Evolutionary conservation across 192 early-diverging fungal genomes (phyloP), one percentile per base, ranked within the genome.

Genomic region (Backusella liffmaniae): DNA sequence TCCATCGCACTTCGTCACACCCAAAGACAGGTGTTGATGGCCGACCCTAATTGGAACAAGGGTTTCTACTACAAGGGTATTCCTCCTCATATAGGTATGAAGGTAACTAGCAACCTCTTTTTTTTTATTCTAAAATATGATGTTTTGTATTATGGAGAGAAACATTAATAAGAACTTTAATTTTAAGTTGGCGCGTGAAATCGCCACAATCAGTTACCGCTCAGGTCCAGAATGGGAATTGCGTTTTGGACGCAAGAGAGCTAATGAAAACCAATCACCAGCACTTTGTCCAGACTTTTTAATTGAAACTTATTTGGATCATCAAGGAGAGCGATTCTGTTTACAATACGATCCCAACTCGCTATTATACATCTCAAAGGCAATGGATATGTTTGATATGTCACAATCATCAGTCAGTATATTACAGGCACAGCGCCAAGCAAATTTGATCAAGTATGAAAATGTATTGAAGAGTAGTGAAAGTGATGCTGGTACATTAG

Each of bases 321-420:
- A 98, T 80, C 97, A 97, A 86, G 96, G 97, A 68, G 96, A 99
- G 79, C 85, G 91, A 35, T 99, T 96, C 80, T 96, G 94, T 73
- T 75, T 95, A 73, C 90, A 95, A 82, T 99, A 97, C 83, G 97
- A 98, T 79, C 87, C 96, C 53, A 97, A 97, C 77, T 97, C 95
- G 6, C 83, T 97, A 18, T 77, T 99, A 15, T 99, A 97, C 77
- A 89, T 99, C 23, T 96, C 95, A 69, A 97, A 98, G 80, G 93
- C 97, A 49, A 99, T 99, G 97, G 97, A 99, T 75, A 89, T 99
- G 91, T 99, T 99, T 87, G 96, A 99, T 79, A 93, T 99, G 84
- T 93, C 92, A 36, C 77, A 77, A 1, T 89, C 90, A 7, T 80
- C 84, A 26, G 79, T 85, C 3, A 73, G 78, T 37, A 77, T 78